Base-by-base conservation (phyloP, 768 basidiomycete species). In the Trametes gibbosa region DNA sequence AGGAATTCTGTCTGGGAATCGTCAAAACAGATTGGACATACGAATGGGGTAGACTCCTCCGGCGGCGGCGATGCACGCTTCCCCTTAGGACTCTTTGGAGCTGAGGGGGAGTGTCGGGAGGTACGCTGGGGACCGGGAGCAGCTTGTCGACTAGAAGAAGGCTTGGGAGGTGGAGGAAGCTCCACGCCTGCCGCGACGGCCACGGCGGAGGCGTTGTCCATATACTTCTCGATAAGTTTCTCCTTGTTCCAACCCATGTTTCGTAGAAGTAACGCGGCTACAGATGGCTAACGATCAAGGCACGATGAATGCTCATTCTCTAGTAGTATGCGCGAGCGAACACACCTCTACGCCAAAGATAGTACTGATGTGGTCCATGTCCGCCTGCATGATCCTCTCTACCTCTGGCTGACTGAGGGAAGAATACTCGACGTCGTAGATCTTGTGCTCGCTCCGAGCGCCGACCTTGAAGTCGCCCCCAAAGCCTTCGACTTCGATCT, bases 231-330 rank as follows among this genome's bases (percentile, higher is more conserved):
- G 65, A 94, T 92, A 21, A 99, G 82, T 56, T 88, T 87, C 71
- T 99, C 97, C 70, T 92, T 92, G 79, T 98, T 98, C 97, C 97
- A 99, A 55, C 81, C 78, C 79, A 89, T 84, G 74, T 90, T 77
- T 27, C 95, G 85, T 58, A 99, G 77, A 6, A 99, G 80, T 29
- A 95, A 76, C 2, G 85, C 80, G 4, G 95, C 95, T 2, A 82
- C 82, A 66, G 82, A 82, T 2, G 73, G 65, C 93, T 95, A 70
- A 19, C 41, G 24, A 25, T 25, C 50, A 51, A n/a, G 50, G 1
- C 8, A 50, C 7, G 21, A 49, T 65, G 32, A 54, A 46, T 14
- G 5, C 51, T 17, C 13, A 25, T 27, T 12, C 12, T 29, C 48
- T 23, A 21, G 21, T 16, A 23, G 39, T 40, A 16, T 40, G 53